Percentiles rank a stretch among this genome's conserved stretches.
These are phyloP conservation scores for Graphilbum sp. DNA, from an alignment of 2,329 filamentous ascomycete genomes.

Conservation along the genomic window DNA sequence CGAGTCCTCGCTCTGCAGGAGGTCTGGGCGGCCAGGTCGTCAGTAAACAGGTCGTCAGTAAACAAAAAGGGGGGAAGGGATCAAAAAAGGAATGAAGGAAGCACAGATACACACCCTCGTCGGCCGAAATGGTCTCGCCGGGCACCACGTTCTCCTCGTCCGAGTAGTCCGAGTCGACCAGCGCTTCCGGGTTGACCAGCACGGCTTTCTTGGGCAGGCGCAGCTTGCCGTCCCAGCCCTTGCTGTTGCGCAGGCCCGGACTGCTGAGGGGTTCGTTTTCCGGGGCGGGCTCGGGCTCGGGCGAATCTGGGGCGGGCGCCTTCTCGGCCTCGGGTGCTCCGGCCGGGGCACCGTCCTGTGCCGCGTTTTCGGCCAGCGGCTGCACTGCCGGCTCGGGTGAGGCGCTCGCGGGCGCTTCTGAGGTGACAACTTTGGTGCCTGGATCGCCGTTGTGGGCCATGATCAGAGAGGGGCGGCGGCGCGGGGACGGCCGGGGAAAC, in stretches of 20 bases:
- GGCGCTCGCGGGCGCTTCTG: too few species aligned
- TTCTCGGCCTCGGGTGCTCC: too few species aligned
- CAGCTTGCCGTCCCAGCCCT: slow-evolving; percentile 74
- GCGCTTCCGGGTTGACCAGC: slow-evolving; percentile 61
- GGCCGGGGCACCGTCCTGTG: too few species aligned
- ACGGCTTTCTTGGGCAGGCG: slow-evolving; percentile 48
- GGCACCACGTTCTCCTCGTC: slow-evolving; percentile 51
- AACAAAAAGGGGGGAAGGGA: not conserved
- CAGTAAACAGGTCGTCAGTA: not conserved
- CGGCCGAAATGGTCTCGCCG: slow-evolving; percentile 61
- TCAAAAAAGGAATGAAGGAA: slow-evolving; percentile 6
- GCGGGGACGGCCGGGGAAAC: too few species aligned
- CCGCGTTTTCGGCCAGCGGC: too few species aligned
- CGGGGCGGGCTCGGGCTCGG: too few species aligned
- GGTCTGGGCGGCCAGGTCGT: slow-evolving; percentile 23
- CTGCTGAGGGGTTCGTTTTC: slow-evolving; percentile 14
- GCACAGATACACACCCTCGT: too few species aligned
- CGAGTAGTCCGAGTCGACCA: slow-evolving; percentile 76
- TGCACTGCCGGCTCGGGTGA: too few species aligned
- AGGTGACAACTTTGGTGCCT: too few species aligned
- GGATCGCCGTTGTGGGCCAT: too few species aligned
- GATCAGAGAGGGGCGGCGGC: too few species aligned
- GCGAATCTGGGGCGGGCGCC: too few species aligned
- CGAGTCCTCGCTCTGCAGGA: slow-evolving; percentile 42
- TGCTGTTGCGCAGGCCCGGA: slow-evolving; percentile 38